These are phyloP conservation scores for Evernia prunastri DNA, from an alignment of 495 filamentous ascomycete genomes.

Conservation along the genomic window DNA sequence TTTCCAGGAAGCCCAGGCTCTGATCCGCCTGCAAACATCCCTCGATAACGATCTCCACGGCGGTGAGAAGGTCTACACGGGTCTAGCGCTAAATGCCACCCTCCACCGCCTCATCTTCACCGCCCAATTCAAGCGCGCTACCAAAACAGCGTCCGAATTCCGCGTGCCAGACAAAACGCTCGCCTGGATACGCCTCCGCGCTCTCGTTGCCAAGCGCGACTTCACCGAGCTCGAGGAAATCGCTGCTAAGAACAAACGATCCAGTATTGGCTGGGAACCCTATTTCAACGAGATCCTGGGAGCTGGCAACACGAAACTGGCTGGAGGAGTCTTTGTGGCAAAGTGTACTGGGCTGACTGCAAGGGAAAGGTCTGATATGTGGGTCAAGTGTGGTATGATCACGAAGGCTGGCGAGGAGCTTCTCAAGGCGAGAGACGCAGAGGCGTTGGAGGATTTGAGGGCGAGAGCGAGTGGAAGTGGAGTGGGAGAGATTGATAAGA, in stretches of 20 bases:
- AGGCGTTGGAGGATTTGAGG: conserved; percentile 55
- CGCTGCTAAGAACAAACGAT: conserved; percentile 49
- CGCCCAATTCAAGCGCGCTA: conserved; percentile 71
- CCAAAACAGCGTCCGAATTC: conserved; percentile 85
- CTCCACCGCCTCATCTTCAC: conserved; percentile 71
- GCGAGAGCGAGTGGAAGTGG: conserved; percentile 50
- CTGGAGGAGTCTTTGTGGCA: conserved; percentile 66
- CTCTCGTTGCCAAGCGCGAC: conserved; percentile 78
- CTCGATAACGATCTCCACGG: conserved; percentile 73
- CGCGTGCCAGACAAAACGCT: conserved; percentile 82
- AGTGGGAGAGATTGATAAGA: conserved; percentile 52
- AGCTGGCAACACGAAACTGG: conserved; percentile 85
- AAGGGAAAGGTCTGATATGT: conserved; percentile 79
- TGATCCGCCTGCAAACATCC: conserved; percentile 77
- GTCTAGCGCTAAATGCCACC: conserved; percentile 83
- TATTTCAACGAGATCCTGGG: conserved; percentile 86
- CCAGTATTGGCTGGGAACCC: conserved; percentile 97
- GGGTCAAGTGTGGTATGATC: conserved; percentile 88
- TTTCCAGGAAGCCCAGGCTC: conserved; percentile 66
- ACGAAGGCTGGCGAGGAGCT: conserved; percentile 91
- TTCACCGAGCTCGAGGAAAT: conserved; percentile 90
- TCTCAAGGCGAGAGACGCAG: conserved; percentile 69
- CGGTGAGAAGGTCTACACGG: conserved; percentile 57
- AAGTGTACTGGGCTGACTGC: conserved; percentile 66
- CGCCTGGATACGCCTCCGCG: conserved; percentile 87